Conservation (phyloP, 192 early-diverging fungal species). For the Coemansia biformis region DNA sequence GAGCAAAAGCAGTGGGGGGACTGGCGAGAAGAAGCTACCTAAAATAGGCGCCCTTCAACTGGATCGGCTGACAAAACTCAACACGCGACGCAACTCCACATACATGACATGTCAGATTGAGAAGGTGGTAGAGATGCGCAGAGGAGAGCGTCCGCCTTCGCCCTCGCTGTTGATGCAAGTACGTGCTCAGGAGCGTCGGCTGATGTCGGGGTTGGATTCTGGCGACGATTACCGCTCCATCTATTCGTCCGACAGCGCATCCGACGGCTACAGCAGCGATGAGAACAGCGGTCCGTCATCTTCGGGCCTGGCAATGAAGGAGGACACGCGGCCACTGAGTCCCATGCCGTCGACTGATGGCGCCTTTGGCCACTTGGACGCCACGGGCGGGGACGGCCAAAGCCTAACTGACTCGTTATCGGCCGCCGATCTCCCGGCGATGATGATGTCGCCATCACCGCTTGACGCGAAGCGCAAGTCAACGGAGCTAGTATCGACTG, state of each 20-base stretch:
- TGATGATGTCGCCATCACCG: not conserved
- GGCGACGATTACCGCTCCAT: constrained; percentile 10
- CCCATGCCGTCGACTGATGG: not conserved
- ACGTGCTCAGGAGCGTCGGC: constrained; percentile 19
- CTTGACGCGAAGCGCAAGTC: constrained; percentile 32
- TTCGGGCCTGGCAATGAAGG: too few species aligned
- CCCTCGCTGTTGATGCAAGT: constrained; percentile 40
- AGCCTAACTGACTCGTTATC: too few species aligned
- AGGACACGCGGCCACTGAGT: constrained; percentile 2
- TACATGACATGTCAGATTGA: constrained; percentile 45
- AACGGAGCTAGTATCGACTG: not conserved
- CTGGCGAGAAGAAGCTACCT: constrained; percentile 7
- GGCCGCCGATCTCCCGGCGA: constrained; percentile 1
- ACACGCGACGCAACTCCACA: constrained; percentile 39
- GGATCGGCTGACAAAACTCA: constrained; percentile 48
- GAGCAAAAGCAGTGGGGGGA: not conserved
- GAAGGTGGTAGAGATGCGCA: constrained; percentile 6
- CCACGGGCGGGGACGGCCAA: too few species aligned
- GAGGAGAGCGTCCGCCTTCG: constrained; percentile 31
- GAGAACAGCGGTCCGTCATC: constrained; percentile 1
- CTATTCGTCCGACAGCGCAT: constrained; percentile 13
- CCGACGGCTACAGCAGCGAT: not conserved
- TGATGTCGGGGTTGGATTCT: not conserved
- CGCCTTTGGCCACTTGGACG: too few species aligned
- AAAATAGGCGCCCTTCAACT: constrained; percentile 43